phyloP scores from a whole-genome alignment of 257 asterid genomes.

The Lycium ferocissimum region DNA sequence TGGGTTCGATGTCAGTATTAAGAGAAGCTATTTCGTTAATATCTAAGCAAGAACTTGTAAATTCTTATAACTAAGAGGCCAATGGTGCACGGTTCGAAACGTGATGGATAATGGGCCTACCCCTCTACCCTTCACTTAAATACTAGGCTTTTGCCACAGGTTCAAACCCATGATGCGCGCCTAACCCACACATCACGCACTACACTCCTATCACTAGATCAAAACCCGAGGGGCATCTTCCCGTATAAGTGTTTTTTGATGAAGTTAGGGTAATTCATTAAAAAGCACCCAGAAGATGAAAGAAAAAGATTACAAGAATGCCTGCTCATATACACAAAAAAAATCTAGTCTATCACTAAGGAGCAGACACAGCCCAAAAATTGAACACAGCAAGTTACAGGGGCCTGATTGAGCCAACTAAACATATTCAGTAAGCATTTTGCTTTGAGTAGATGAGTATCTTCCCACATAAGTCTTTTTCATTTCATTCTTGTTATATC shows the following conservation, averaged over 20 bases:
- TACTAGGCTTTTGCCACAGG: not conserved
- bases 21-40: constrained; percentile 5
- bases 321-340: constrained; percentile 15
- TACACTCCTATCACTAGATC: not conserved
- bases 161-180: not conserved
- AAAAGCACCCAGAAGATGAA: not conserved
- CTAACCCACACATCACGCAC: not conserved
- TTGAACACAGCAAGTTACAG: constrained; percentile 20
- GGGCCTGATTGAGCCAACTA: not conserved
- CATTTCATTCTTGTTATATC: not conserved
- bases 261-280: not conserved
- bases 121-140: not conserved
- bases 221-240: not conserved
- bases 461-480: not conserved
- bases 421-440: not conserved
- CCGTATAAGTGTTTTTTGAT: not conserved
- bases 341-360: not conserved
- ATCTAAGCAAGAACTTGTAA: constrained; percentile 8
- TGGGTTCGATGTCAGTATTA: not conserved
- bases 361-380: constrained; percentile 1
- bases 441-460: not conserved
- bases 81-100: not conserved
- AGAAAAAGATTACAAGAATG: constrained; percentile 2
- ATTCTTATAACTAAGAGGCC: not conserved
- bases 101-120: not conserved